Base-by-base conservation (phyloP, 1,284 basidiomycete genomes). In the Xanthoconium separans region DNA sequence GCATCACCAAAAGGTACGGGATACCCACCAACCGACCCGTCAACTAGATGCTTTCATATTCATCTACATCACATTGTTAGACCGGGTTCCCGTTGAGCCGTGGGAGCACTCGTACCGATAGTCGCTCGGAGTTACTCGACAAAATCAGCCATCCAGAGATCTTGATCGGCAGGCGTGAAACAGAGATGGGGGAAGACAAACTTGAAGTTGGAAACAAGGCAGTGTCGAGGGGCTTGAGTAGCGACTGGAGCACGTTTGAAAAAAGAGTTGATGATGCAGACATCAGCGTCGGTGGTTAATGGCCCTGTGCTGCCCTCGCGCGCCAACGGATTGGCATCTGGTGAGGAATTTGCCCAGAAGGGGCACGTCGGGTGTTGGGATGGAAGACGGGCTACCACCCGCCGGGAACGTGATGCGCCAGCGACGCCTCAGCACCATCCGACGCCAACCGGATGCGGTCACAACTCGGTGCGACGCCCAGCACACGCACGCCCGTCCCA, bases 111-210 rank as follows among this genome's bases (percentile, higher is more conserved):
- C 83, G 50, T 57, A 90, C 90, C 90, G 41, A 87, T 80, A 51
- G 82, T 81, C 52, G 80, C 76, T 16, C 89, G 82, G 53, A 91
- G 75, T 63, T 90, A 94, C 56, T 93, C 91, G 31, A 89, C 76
- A 2, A 90, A 89, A 65, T 95, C 92, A 16, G 74, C 74, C 55
- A 85, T 79, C 88, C 91, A 95, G 15, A 87, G 74, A 46, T 83
- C 78, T 61, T 84, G 77, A 65, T 85, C 85, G 1, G 78, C 72
- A 11, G 82, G 72, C 20, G 83, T 89, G 74, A 93, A 92, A 34
- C 84, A 87, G 20, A 94, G 78, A 62, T 91, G 87, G n/a, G 92
- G 91, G 76, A 93, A 94, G 10, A 90, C 83, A 63, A n/a, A n/a
- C n/a, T n/a, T n/a, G n/a, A 93, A 92, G 37, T 77, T 80, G 13